Base-by-base conservation (phyloP, 1,284 basidiomycete genomes). In the Clitocybe nebularis region DNA sequence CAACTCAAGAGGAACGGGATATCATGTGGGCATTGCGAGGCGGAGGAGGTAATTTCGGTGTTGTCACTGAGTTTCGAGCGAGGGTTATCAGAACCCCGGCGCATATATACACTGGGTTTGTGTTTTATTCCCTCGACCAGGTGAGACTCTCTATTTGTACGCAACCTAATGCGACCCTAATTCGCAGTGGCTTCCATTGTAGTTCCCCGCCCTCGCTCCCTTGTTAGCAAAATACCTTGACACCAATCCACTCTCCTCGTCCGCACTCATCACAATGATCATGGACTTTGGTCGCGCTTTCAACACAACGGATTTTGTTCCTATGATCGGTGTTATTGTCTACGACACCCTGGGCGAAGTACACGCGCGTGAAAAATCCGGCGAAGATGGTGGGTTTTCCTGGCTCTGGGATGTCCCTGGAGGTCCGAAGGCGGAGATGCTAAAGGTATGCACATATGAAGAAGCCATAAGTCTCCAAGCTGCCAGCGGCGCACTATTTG, bases 341-440 rank as follows among this genome's bases (percentile, higher is more conserved):
- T 37, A 40, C 21, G 20, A 23, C 20, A 20, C 38, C 6, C 38
- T 40, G n/a, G 20, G 28, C 6, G 38, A 14, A 3, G 1, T 21
- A 1, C 38, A 30, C 17, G 26, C 38, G 22, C 38, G 38, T 10
- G 22, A 14, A 17, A 21, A 23, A 5, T 19, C 28, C 4, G 32
- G 38, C n/a, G 28, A 25, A 5, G 28, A 26, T 0, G 38, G 38
- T 13, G 28, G 38, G 3, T 32, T 40, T 29, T 29, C 17, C 28
- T 32, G 28, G 38, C 28, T 40, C 28, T 40, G 28, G 38, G 38
- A 40, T 8, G 16, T 40, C 8, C 38, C 19, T 9, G 29, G 29
- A 10, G 19, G 38, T 2, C 38, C 28, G 0, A 32, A 40, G 32
- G 28, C 38, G 8, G 38, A 33, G 11, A 22, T 20, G 20, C 8